phyloP scores from a whole-genome alignment of 371 early-diverging fungal species.

The Ecytonucleospora hepatopenaei region DNA sequence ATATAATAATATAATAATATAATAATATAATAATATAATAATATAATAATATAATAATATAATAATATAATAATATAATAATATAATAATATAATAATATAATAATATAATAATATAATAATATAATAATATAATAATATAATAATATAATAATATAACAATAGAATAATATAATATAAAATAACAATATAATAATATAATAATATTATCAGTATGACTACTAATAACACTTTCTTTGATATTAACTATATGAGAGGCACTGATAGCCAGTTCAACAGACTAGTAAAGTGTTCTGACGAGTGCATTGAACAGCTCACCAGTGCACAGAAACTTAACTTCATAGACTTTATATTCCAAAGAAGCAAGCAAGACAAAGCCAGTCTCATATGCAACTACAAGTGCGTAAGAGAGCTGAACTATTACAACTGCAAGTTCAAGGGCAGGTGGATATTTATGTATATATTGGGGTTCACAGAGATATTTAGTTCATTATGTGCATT shows the following conservation, averaged over 20 bases:
- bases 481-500: conserved; percentile 40
- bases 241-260: not conserved
- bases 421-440: conserved; percentile 43
- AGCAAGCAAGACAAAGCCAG: conserved; percentile 22
- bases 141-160: no score
- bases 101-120: no score
- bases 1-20: no score
- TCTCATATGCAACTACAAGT: conserved; percentile 30
- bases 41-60: no score
- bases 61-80: no score
- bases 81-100: no score
- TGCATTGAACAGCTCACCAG: conserved; percentile 8
- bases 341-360: conserved; percentile 29
- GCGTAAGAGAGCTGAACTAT: conserved; percentile 25
- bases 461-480: conserved; percentile 42
- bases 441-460: conserved; percentile 38
- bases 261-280: not conserved
- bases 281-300: conserved; percentile 14
- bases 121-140: no score
- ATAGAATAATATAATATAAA: no score
- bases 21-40: no score
- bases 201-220: no score
- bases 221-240: no score
- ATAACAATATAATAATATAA: no score
- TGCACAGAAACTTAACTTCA: conserved; percentile 8